phyloP scores from a whole-genome alignment of 192 early-diverging fungal species.

The Spinellus fusiger region DNA sequence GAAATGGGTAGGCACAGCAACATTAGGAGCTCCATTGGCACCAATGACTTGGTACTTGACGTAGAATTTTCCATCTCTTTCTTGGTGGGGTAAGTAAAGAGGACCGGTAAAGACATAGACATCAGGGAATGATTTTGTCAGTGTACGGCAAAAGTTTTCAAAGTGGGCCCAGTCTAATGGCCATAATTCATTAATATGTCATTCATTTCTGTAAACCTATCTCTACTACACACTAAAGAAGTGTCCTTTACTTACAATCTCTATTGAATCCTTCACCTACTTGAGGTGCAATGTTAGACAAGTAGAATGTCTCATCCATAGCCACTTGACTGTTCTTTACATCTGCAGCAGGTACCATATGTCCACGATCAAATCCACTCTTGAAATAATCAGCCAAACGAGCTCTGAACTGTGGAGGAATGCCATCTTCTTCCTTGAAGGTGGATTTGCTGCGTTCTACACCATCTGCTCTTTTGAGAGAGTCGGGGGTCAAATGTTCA shows the following conservation, averaged over 20 bases:
- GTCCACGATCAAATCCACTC: constrained; percentile 86
- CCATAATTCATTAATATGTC: background rate
- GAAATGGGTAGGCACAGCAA: constrained; percentile 90
- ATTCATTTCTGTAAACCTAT: background rate
- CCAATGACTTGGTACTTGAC: constrained; percentile 89
- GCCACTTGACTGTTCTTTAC: constrained; percentile 61
- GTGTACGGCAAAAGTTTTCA: constrained; percentile 70
- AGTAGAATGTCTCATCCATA: constrained; percentile 84
- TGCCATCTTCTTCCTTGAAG: constrained; percentile 72
- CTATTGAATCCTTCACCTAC: constrained; percentile 87
- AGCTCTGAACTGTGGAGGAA: constrained; percentile 75
- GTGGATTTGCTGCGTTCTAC: constrained; percentile 60
- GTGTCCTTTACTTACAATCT: constrained; percentile 48
- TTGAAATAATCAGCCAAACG: constrained; percentile 72
- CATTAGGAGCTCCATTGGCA: constrained; percentile 58
- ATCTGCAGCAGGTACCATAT: constrained; percentile 90
- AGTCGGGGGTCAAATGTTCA: constrained; percentile 60
- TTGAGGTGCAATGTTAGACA: constrained; percentile 77
- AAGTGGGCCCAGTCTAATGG: constrained; percentile 76
- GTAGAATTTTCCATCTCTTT: constrained; percentile 64
- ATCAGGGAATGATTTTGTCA: constrained; percentile 69
- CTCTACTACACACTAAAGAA: background rate
- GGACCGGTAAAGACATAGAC: constrained; percentile 88
- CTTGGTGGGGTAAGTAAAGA: constrained; percentile 73
- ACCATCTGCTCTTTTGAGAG: constrained; percentile 49